Evolutionary conservation across 768 basidiomycete genomes (phyloP).

Genomic region (Naematelia encephala): DNA sequence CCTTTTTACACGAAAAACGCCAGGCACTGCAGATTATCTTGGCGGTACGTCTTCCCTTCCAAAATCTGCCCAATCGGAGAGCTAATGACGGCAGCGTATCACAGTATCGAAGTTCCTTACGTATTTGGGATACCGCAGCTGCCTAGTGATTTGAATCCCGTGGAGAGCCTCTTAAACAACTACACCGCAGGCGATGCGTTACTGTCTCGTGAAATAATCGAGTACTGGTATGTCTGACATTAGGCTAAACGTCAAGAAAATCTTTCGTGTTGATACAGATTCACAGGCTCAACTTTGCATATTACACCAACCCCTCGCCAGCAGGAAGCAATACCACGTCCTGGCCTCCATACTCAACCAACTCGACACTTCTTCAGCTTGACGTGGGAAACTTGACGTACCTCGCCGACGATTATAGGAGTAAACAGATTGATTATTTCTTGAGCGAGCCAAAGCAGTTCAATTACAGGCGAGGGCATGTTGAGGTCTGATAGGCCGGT

Average conservation of each 20-base stretch:
- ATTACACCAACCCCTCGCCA: slow-evolving; percentile 38
- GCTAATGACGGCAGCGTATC: slow-evolving; percentile 22
- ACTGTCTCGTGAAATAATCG: slow-evolving; percentile 28
- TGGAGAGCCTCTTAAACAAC: neutral
- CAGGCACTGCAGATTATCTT: slow-evolving; percentile 3
- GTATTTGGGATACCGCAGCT: slow-evolving; percentile 10
- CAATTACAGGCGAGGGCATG: slow-evolving; percentile 22
- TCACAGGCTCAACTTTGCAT: slow-evolving; percentile 42
- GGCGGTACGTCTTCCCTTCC: slow-evolving; percentile 21
- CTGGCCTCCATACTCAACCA: slow-evolving; percentile 33
- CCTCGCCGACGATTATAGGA: slow-evolving; percentile 38
- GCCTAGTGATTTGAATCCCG: neutral
- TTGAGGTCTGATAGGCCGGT: neutral
- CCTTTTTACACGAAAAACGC: slow-evolving; percentile 32
- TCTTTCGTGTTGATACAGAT: neutral
- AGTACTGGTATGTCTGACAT: slow-evolving; percentile 41
- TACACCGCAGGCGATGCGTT: slow-evolving; percentile 17
- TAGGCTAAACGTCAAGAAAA: neutral
- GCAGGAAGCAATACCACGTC: slow-evolving; percentile 14
- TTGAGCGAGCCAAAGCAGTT: slow-evolving; percentile 26
- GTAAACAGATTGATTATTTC: slow-evolving; percentile 39
- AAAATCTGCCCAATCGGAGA: neutral
- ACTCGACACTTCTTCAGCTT: slow-evolving; percentile 25
- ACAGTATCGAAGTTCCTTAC: slow-evolving; percentile 26
- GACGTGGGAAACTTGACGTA: slow-evolving; percentile 30